A percentile compares a stretch with the other conserved stretches of the same genome.
These are phyloP conservation scores for Trametes meyenii DNA, from an alignment of 768 basidiomycete genomes.

Conservation along the genomic window DNA sequence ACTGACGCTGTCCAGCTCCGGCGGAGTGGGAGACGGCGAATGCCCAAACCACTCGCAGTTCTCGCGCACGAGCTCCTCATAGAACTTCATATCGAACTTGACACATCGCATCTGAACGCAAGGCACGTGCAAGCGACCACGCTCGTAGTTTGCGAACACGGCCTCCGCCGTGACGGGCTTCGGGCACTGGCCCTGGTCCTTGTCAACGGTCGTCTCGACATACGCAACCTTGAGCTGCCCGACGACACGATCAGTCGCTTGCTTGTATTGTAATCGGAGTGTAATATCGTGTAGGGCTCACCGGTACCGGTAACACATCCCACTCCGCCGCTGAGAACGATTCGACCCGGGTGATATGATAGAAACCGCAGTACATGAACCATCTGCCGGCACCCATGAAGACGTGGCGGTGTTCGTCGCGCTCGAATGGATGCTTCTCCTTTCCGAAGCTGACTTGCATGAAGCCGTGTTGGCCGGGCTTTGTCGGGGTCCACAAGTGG, in stretches of 20 bases:
- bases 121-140: conserved; percentile 44
- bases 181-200: conserved; percentile 34
- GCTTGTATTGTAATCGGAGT: neutral
- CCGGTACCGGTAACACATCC: conserved; percentile 43
- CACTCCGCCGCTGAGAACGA: conserved; percentile 49
- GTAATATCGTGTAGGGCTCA: conserved; percentile 25
- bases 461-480: conserved; percentile 53
- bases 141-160: conserved; percentile 43
- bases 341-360: conserved; percentile 43
- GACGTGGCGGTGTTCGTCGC: conserved; percentile 43
- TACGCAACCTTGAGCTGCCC: conserved; percentile 30
- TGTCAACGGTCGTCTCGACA: conserved; percentile 35
- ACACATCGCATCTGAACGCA: conserved; percentile 51
- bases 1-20: too few relatives aligned
- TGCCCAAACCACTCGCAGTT: neutral
- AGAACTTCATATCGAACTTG: conserved; percentile 45
- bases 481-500: conserved; percentile 55
- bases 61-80: neutral
- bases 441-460: conserved; percentile 55
- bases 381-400: conserved; percentile 47
- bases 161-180: neutral
- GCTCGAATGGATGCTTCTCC: conserved; percentile 45
- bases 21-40: too few relatives aligned
- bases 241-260: neutral
- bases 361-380: conserved; percentile 50